phyloP scores from a whole-genome alignment of 2,329 filamentous ascomycete genomes.

The Ophiostoma ips region DNA sequence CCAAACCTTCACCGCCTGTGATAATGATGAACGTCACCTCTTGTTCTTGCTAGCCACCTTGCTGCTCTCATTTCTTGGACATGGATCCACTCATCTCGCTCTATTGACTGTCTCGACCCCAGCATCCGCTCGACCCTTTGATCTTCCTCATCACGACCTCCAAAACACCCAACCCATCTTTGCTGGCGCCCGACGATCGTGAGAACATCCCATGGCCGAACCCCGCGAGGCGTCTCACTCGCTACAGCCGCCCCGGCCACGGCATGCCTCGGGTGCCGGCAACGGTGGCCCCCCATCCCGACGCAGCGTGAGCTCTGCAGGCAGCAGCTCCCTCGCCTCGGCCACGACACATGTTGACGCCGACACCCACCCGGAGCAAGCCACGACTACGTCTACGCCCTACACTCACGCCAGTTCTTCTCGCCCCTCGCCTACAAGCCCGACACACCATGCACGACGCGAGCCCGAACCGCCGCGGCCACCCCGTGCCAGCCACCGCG shows the following conservation, averaged over 20 bases:
- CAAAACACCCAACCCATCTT: not conserved
- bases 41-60: not conserved
- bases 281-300: not conserved
- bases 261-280: not conserved
- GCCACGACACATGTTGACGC: not conserved
- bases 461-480: not conserved
- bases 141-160: too few relatives aligned
- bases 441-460: not conserved
- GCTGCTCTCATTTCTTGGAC: not conserved
- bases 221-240: not conserved
- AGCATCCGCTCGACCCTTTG: not conserved
- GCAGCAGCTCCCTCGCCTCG: conserved; percentile 1
- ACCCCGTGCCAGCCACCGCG: not conserved
- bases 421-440: not conserved
- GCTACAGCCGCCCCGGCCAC: not conserved
- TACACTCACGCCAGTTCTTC: not conserved
- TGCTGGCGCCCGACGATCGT: too few relatives aligned
- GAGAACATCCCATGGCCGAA: not conserved
- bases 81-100: not conserved
- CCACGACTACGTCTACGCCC: not conserved
- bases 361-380: not conserved
- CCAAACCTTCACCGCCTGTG: too few relatives aligned
- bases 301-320: not conserved
- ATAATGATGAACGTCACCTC: not conserved
- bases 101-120: not conserved